These are phyloP conservation scores for Flaveria floridana DNA, from an alignment of 140 eudicot genomes.

Conservation along the genomic window DNA sequence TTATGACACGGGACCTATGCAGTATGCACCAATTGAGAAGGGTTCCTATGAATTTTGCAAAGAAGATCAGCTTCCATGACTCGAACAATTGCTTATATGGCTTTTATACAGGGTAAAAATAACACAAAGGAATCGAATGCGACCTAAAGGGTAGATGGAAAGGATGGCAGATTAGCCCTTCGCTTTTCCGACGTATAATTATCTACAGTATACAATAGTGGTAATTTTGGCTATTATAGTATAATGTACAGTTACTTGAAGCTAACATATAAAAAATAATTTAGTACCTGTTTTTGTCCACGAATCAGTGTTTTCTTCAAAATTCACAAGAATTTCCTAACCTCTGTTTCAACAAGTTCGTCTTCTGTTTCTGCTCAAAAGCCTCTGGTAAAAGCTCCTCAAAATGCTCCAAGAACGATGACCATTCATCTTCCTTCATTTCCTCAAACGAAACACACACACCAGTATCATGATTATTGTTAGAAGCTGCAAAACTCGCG, in stretches of 20 bases:
- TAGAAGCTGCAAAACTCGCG: conserved; percentile 53
- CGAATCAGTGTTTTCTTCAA: conserved; percentile 45
- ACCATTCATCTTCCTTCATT: conserved; percentile 76
- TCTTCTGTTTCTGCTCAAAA: conserved; percentile 64
- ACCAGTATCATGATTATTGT: conserved; percentile 42
- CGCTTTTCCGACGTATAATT: conserved; percentile 40
- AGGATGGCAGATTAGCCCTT: conserved; percentile 51
- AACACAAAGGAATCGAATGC: conserved; percentile 29
- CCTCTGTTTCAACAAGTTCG: conserved; percentile 61
- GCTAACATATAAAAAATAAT: conserved; percentile 27
- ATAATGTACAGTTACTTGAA: conserved; percentile 40
- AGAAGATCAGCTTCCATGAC: conserved; percentile 22
- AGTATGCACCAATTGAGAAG: not conserved
- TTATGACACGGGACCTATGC: not conserved
- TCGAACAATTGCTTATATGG: conserved; percentile 15
- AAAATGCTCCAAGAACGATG: conserved; percentile 60
- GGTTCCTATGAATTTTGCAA: not conserved
- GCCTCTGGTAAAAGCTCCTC: conserved; percentile 77
- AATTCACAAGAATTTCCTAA: conserved; percentile 85
- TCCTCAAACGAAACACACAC: conserved; percentile 65
- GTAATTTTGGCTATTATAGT: conserved; percentile 36
- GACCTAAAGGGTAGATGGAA: conserved; percentile 38
- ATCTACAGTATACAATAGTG: conserved; percentile 39
- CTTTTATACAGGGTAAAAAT: conserved; percentile 21
- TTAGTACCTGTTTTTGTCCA: conserved; percentile 33